Conservation (phyloP, 805 yeast species). For the Candida silvatica region DNA sequence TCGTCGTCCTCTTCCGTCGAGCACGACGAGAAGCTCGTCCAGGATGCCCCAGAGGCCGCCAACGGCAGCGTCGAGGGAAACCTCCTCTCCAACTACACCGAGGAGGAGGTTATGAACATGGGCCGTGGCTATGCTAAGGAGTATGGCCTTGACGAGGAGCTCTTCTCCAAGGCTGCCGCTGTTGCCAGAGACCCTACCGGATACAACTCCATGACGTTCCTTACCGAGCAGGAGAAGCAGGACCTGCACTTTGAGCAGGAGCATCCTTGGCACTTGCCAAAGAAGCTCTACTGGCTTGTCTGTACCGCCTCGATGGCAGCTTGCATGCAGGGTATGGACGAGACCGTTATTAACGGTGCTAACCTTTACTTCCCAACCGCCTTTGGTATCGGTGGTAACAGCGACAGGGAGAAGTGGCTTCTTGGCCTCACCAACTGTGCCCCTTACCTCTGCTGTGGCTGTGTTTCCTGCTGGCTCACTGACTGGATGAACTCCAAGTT, state of each 20-base stretch:
- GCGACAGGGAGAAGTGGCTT: constrained; percentile 44
- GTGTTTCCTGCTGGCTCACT: constrained; percentile 55
- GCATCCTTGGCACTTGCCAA: constrained; percentile 37
- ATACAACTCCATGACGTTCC: constrained; percentile 48
- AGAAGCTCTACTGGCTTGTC: constrained; percentile 44
- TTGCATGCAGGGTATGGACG: constrained; percentile 77
- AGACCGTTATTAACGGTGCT: constrained; percentile 69
- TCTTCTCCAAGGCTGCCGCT: constrained; percentile 60
- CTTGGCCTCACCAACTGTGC: constrained; percentile 62
- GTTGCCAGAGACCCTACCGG: constrained; percentile 53
- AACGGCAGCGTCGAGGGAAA: background rate
- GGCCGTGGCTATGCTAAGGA: constrained; percentile 57
- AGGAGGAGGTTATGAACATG: constrained; percentile 59
- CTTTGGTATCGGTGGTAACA: constrained; percentile 40
- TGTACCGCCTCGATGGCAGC: constrained; percentile 70
- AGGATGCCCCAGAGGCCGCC: background rate
- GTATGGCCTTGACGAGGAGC: constrained; percentile 45
- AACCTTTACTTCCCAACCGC: constrained; percentile 48
- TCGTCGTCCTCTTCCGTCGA: constrained; percentile 1
- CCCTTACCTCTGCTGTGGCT: constrained; percentile 59
- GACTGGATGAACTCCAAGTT: constrained; percentile 47
- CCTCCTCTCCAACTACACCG: constrained; percentile 30
- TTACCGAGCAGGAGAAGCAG: constrained; percentile 46
- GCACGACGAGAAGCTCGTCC: background rate
- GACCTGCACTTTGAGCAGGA: constrained; percentile 37